Percentiles rank a stretch among this genome's conserved stretches.
phyloP scores from a whole-genome alignment of 2,329 filamentous ascomycete genomes.

The Botrytis pseudocinerea region DNA sequence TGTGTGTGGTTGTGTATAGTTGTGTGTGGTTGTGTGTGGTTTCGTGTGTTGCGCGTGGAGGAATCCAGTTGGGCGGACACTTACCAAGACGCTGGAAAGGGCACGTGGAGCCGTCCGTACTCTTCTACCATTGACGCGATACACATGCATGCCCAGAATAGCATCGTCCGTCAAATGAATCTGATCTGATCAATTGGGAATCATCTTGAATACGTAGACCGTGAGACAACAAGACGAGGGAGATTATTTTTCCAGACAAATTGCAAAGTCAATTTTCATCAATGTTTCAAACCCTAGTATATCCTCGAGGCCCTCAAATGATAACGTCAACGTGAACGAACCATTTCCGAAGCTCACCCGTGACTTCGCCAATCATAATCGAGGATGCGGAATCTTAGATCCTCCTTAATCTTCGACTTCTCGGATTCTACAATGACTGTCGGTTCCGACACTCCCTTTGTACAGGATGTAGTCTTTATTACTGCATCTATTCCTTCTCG shows the following conservation, averaged over 20 bases:
- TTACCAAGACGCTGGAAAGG: not conserved
- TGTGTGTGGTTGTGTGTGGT: too few relatives aligned
- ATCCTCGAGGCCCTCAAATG: not conserved
- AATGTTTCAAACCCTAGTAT: not conserved
- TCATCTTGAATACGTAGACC: not conserved
- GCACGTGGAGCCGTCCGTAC: too few relatives aligned
- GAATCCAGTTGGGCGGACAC: not conserved
- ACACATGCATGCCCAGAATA: not conserved
- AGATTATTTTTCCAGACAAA: not conserved
- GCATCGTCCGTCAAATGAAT: not conserved
- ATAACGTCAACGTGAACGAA: not conserved
- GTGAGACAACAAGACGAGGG: not conserved
- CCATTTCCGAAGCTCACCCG: not conserved
- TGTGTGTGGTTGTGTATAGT: not conserved
- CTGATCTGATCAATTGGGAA: not conserved
- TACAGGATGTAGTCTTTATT: not conserved
- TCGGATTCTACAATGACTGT: not conserved
- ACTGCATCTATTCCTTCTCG: not conserved
- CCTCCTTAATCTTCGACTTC: not conserved
- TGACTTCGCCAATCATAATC: not conserved
- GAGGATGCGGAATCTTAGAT: not conserved
- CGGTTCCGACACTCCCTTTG: not conserved
- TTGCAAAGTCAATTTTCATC: not conserved
- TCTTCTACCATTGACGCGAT: not conserved
- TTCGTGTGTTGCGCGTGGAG: not conserved